phyloP scores from a whole-genome alignment of 805 yeast genomes.

The Diddensiella transvaalensis region DNA sequence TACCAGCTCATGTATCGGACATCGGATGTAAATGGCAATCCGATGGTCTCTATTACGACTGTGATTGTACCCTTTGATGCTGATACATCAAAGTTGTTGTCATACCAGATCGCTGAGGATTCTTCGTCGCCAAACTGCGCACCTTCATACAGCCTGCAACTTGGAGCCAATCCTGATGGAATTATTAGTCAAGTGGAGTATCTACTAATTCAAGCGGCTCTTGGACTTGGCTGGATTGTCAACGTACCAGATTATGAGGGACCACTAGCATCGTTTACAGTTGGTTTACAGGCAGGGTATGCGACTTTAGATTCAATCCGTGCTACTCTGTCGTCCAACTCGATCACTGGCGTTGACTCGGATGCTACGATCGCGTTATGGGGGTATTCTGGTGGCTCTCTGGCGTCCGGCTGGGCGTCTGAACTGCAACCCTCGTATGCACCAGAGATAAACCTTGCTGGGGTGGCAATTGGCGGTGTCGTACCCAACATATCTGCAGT shows the following conservation, averaged over 20 bases:
- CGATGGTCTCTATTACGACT: conserved; percentile 17
- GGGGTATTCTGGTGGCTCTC: conserved; percentile 31
- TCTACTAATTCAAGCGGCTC: conserved; percentile 12
- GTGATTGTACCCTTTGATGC: conserved; percentile 20
- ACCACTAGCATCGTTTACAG: conserved; percentile 19
- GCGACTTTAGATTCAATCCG: conserved; percentile 29
- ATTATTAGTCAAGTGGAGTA: conserved; percentile 7
- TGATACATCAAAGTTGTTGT: conserved; percentile 17
- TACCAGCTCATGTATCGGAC: conserved; percentile 21
- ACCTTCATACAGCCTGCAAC: conserved; percentile 24
- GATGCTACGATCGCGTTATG: conserved; percentile 22
- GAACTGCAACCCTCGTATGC: conserved; percentile 27
- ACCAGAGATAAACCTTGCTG: conserved; percentile 28
- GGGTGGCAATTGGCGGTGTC: conserved; percentile 27
- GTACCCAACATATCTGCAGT: conserved; percentile 22
- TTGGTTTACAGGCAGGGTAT: conserved; percentile 26
- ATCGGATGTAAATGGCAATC: conserved; percentile 17
- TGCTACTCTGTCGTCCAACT: conserved; percentile 22
- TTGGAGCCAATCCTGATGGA: conserved; percentile 7
- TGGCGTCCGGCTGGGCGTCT: conserved; percentile 31
- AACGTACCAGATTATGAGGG: conserved; percentile 24
- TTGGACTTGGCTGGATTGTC: conserved; percentile 18
- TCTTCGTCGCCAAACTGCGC: conserved; percentile 23
- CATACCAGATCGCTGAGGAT: conserved; percentile 27
- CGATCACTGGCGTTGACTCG: conserved; percentile 15